A percentile compares a stretch with the other conserved stretches of the same genome.
These are phyloP conservation scores for Centella asiatica DNA, from an alignment of 129 eudicot species.

Conservation along the genomic window DNA sequence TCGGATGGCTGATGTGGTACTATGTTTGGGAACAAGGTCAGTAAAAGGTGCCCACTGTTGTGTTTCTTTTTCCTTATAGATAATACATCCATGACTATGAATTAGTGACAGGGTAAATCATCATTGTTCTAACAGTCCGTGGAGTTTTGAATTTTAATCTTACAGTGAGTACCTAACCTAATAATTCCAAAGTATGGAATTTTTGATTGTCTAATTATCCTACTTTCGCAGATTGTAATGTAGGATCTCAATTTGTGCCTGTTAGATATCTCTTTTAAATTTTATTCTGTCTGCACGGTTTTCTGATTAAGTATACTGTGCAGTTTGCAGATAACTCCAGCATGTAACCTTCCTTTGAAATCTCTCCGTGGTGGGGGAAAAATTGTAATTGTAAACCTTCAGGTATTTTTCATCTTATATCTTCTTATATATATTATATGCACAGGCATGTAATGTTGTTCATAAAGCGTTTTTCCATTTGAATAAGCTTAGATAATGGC, in stretches of 20 bases:
- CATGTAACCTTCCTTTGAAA: constrained; percentile 67
- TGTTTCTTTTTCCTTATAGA: neutral
- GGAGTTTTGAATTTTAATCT: neutral
- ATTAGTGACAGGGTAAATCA: too few species aligned
- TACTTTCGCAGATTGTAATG: neutral
- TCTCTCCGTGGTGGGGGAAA: constrained; percentile 57
- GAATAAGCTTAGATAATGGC: too few species aligned
- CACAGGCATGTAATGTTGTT: too few species aligned
- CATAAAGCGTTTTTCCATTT: neutral
- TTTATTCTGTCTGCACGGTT: neutral
- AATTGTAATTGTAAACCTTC: constrained; percentile 71
- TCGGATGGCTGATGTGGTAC: constrained; percentile 45
- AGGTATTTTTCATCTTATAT: constrained; percentile 32
- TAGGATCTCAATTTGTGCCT: neutral
- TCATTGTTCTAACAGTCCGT: too few species aligned
- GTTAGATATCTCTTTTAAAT: neutral
- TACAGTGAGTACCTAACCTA: neutral
- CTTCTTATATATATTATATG: neutral
- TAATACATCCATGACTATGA: neutral
- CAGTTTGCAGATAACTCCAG: constrained; percentile 90
- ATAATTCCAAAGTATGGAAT: neutral
- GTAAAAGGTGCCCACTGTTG: neutral
- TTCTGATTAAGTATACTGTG: constrained; percentile 11
- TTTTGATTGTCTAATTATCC: neutral
- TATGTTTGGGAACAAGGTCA: constrained; percentile 68